Percentiles rank a stretch among this genome's conserved stretches.
Evolutionary conservation across 140 eudicot genomes (phyloP).

Genomic region (Erigeron philadelphicus): DNA sequence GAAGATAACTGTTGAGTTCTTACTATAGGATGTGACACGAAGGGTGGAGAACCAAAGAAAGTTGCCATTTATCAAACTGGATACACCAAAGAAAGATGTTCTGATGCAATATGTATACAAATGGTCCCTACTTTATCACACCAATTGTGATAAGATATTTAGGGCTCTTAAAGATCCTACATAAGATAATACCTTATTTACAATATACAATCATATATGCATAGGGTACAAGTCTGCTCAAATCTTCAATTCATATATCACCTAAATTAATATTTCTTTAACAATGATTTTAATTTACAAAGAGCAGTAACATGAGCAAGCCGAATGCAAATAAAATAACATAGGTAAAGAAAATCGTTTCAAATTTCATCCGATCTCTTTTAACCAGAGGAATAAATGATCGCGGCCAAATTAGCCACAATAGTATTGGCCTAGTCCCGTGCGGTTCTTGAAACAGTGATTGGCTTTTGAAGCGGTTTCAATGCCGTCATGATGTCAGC

Average conservation of each 20-base stretch:
- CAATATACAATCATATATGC: background rate
- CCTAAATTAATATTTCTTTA: constrained; percentile 13
- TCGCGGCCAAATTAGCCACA: constrained; percentile 9
- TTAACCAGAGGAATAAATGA: constrained; percentile 11
- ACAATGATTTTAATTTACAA: constrained; percentile 28
- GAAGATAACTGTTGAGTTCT: constrained; percentile 43
- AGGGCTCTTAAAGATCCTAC: constrained; percentile 5
- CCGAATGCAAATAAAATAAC: background rate
- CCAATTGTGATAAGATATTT: constrained; percentile 24
- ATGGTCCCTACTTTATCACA: constrained; percentile 68
- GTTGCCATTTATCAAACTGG: constrained; percentile 52
- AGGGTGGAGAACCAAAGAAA: constrained; percentile 56
- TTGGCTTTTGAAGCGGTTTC: constrained; percentile 76
- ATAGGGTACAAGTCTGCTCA: constrained; percentile 16
- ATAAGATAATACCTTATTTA: background rate
- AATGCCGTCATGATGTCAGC: constrained; percentile 78
- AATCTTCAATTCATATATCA: constrained; percentile 20
- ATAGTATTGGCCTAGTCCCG: constrained; percentile 26
- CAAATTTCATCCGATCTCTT: background rate
- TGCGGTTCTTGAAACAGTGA: constrained; percentile 43
- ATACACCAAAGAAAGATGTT: background rate
- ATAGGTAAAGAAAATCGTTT: background rate
- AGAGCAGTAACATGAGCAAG: constrained; percentile 9
- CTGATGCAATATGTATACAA: constrained; percentile 16
- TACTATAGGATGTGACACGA: constrained; percentile 47